Percentiles rank a stretch among this genome's conserved stretches.
Evolutionary conservation across 208 protist species (phyloP).

Genomic region (Sergeia podlipaevii): DNA sequence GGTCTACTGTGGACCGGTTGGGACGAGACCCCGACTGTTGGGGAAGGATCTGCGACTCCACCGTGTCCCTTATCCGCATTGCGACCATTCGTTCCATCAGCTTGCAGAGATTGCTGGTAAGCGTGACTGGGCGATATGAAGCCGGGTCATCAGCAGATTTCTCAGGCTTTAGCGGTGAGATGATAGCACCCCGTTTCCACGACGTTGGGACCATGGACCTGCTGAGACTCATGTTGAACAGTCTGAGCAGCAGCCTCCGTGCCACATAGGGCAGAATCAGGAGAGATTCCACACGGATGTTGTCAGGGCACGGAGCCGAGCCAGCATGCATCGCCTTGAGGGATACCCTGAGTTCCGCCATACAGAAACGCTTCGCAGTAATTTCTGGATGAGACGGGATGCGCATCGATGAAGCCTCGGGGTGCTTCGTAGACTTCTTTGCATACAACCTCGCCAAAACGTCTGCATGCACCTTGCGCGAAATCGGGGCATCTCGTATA

Average conservation of each 20-base stretch:
- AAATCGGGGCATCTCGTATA: no score
- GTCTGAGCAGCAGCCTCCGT: not conserved
- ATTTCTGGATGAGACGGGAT: no score
- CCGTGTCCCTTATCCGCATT: constrained; percentile 5
- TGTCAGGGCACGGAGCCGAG: no score
- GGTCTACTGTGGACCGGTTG: constrained; percentile 12
- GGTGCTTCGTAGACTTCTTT: no score
- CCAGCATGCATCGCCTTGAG: no score
- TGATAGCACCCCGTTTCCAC: constrained; percentile 14
- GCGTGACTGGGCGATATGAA: constrained; percentile 7
- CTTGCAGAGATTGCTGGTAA: constrained; percentile 15
- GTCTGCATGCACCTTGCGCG: no score
- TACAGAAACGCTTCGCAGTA: no score
- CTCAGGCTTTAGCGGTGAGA: constrained; percentile 13
- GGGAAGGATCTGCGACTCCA: constrained; percentile 2
- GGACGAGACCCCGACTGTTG: constrained; percentile 18
- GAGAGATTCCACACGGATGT: no score
- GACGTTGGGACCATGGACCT: not conserved
- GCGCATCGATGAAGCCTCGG: no score
- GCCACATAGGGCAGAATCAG: no score
- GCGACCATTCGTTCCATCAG: constrained; percentile 17
- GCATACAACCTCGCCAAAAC: no score
- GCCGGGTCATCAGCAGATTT: constrained; percentile 5
- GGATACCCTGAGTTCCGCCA: no score
- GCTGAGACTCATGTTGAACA: constrained; percentile 12